Evolutionary conservation across 1,284 basidiomycete species (phyloP).

Genomic region (Apiotrichum akiyoshidainum): DNA sequence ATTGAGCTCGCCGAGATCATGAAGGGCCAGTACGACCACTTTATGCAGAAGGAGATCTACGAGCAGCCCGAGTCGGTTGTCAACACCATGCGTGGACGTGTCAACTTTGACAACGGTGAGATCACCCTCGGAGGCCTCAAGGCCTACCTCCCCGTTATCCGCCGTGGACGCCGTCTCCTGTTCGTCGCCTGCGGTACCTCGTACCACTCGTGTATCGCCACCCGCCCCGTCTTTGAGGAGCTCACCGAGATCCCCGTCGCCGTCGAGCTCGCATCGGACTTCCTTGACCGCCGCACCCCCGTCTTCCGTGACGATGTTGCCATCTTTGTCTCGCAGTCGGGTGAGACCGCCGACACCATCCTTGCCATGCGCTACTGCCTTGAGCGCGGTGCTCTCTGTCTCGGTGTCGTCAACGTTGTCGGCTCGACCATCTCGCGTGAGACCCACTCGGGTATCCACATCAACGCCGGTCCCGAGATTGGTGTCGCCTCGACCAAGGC

Average conservation of each 20-base stretch:
- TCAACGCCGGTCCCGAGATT: conserved; percentile 98
- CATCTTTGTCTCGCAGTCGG: conserved; percentile 95
- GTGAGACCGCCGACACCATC: conserved; percentile 98
- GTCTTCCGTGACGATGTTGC: conserved; percentile 99
- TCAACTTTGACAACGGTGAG: conserved; percentile 92
- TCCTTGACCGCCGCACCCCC: conserved; percentile 96
- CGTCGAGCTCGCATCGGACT: conserved; percentile 96
- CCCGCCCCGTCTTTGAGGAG: conserved; percentile 95
- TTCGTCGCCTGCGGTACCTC: conserved; percentile 97
- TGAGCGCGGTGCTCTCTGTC: conserved; percentile 90
- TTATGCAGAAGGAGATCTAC: conserved; percentile 99
- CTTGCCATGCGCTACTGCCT: conserved; percentile 93
- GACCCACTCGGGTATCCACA: conserved; percentile 99
- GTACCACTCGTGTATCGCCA: conserved; percentile 94
- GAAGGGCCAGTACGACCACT: conserved; percentile 99
- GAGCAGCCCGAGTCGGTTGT: conserved; percentile 99
- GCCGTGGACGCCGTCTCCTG: conserved; percentile 89
- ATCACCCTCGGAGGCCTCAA: conserved; percentile 95
- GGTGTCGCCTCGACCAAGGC: conserved; percentile 99
- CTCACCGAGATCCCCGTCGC: conserved; percentile 98
- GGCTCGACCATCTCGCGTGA: conserved; percentile 97
- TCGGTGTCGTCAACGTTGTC: conserved; percentile 97
- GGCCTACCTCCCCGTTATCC: conserved; percentile 91
- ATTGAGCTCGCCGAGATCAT: conserved; percentile 99
- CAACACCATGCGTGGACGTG: conserved; percentile 99